Percentiles rank a stretch among this genome's conserved stretches.
These are phyloP conservation scores for Mallotus nudiflorus DNA, from an alignment of 345 rosid genomes.

Conservation along the genomic window DNA sequence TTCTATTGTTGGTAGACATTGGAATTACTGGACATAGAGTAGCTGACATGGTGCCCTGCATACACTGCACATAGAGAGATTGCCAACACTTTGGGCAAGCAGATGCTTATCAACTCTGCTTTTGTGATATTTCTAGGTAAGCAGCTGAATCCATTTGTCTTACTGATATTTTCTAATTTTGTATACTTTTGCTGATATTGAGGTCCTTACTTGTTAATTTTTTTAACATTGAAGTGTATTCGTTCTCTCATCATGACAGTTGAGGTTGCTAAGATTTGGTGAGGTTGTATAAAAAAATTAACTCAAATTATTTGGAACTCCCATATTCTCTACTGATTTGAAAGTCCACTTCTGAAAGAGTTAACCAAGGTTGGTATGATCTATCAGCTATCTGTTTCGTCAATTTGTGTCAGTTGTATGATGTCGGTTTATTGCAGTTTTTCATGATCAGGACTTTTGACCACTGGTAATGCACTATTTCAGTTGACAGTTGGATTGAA, in stretches of 20 bases:
- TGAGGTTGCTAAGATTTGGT: background rate
- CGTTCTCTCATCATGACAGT: background rate
- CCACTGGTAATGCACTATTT: too few species aligned
- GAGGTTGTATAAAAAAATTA: background rate
- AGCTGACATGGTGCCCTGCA: background rate
- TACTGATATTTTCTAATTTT: background rate
- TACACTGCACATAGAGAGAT: background rate
- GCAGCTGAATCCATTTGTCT: background rate
- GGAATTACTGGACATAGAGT: too few species aligned
- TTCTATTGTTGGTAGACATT: too few species aligned
- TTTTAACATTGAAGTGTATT: background rate
- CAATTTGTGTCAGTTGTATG: too few species aligned
- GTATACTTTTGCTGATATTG: background rate
- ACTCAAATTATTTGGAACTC: too few species aligned
- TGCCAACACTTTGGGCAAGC: background rate
- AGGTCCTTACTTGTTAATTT: background rate
- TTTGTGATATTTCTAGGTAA: background rate
- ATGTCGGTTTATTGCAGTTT: too few species aligned
- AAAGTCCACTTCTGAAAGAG: too few species aligned
- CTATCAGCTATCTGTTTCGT: too few species aligned
- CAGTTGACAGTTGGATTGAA: too few species aligned
- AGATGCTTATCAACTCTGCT: background rate
- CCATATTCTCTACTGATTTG: too few species aligned
- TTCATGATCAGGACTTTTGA: too few species aligned
- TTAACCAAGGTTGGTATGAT: too few species aligned